A percentile compares a stretch with the other conserved stretches of the same genome.
These are phyloP conservation scores for Boletellus sp. DNA, from an alignment of 1,284 basidiomycete genomes.

Conservation along the genomic window DNA sequence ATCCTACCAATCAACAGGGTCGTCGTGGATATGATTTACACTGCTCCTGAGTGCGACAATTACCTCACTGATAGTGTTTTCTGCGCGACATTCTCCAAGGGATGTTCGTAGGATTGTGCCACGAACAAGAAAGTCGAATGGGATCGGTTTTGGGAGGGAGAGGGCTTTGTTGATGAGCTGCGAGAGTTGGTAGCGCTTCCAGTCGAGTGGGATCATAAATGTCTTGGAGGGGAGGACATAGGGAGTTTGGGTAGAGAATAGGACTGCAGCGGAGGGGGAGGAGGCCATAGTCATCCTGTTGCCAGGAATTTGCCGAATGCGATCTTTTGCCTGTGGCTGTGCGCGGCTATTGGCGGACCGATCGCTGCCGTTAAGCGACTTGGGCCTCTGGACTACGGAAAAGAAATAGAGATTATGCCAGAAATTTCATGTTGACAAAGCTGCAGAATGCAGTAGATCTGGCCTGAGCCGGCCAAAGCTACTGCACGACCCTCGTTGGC, in stretches of 20 bases:
- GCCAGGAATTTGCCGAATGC: no score
- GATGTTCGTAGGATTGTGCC: constrained; percentile 78
- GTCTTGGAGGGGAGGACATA: constrained; percentile 88
- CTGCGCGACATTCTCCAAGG: constrained; percentile 60
- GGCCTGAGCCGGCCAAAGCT: no score
- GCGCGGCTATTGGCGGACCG: no score
- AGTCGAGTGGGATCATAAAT: constrained; percentile 89
- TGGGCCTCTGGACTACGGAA: no score
- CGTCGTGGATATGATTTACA: constrained; percentile 1
- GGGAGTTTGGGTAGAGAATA: constrained; percentile 76
- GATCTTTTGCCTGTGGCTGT: no score
- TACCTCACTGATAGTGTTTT: constrained; percentile 24
- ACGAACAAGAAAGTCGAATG: constrained; percentile 91
- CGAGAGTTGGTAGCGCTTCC: constrained; percentile 95
- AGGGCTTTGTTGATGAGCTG: constrained; percentile 96
- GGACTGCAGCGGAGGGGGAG: constrained; percentile 46
- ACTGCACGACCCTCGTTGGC: no score
- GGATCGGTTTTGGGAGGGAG: constrained; percentile 68
- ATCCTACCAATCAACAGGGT: constrained; percentile 17
- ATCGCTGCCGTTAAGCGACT: no score
- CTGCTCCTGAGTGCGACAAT: not conserved
- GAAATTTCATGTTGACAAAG: no score
- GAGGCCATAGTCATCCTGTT: not conserved
- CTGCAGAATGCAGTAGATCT: no score
- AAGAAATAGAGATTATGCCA: no score